Conservation (phyloP, 2,329 filamentous ascomycete species). For the Lachnellula cervina region DNA sequence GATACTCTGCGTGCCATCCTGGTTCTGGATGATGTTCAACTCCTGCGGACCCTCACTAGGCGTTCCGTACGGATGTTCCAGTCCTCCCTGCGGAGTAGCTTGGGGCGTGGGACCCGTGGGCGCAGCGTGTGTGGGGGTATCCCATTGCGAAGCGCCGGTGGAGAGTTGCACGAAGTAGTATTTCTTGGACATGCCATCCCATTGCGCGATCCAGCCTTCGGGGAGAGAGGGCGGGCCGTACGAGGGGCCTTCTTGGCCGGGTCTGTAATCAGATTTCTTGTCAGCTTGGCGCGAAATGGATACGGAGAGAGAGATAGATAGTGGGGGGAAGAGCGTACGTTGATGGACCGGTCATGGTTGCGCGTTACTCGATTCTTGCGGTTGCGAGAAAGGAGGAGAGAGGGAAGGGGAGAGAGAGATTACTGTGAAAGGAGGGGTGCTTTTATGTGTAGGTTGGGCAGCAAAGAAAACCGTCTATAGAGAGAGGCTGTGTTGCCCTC, state of each 20-base stretch:
- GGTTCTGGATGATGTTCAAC: slow-evolving; percentile 50
- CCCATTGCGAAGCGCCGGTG: slow-evolving; percentile 69
- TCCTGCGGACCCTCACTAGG: slow-evolving; percentile 34
- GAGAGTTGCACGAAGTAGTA: slow-evolving; percentile 71
- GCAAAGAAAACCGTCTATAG: background rate
- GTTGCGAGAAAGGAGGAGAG: background rate
- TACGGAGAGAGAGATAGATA: background rate
- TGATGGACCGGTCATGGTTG: slow-evolving; percentile 27
- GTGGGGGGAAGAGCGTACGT: slow-evolving; percentile 19
- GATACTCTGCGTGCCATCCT: slow-evolving; percentile 58
- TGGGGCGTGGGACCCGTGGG: slow-evolving; percentile 57
- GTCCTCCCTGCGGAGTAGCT: slow-evolving; percentile 38
- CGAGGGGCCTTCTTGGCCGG: slow-evolving; percentile 32
- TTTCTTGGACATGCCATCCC: slow-evolving; percentile 59
- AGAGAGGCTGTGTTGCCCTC: too few relatives aligned
- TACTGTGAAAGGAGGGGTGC: background rate
- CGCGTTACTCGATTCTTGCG: background rate
- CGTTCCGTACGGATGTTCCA: slow-evolving; percentile 59
- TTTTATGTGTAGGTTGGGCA: background rate
- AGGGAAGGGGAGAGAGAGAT: background rate
- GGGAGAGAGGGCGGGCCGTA: slow-evolving; percentile 53
- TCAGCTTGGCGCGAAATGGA: slow-evolving; percentile 6
- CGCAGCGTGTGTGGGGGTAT: slow-evolving; percentile 61
- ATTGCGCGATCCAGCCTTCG: slow-evolving; percentile 65
- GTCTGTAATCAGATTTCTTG: slow-evolving; percentile 16